phyloP scores from a whole-genome alignment of 768 basidiomycete genomes.

The Trametes maxima region DNA sequence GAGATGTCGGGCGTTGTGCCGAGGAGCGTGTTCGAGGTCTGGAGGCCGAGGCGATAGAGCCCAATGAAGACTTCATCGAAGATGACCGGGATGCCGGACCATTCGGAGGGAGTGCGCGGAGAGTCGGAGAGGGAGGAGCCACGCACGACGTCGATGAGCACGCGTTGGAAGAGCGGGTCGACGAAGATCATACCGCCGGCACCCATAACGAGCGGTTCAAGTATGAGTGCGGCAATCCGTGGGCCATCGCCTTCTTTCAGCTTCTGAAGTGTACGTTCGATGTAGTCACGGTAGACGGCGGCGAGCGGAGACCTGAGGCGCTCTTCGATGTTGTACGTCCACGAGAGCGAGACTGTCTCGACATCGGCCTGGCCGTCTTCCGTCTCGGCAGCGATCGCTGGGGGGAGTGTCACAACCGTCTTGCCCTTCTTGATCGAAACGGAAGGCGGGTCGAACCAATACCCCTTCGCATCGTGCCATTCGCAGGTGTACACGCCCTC shows the following conservation, averaged over 20 bases:
- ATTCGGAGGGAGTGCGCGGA: slow-evolving; percentile 35
- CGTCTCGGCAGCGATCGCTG: slow-evolving; percentile 41
- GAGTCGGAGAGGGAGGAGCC: slow-evolving; percentile 38
- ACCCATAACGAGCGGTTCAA: slow-evolving; percentile 93
- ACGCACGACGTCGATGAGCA: slow-evolving; percentile 82
- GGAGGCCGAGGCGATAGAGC: slow-evolving; percentile 81
- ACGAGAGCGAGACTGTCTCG: slow-evolving; percentile 49
- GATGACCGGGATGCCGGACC: slow-evolving; percentile 83
- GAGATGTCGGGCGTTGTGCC: slow-evolving; percentile 83
- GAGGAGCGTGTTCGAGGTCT: slow-evolving; percentile 64
- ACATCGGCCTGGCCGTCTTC: slow-evolving; percentile 26
- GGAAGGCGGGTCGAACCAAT: slow-evolving; percentile 91
- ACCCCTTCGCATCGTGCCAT: slow-evolving; percentile 92
- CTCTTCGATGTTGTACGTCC: slow-evolving; percentile 68
- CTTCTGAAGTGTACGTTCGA: slow-evolving; percentile 52
- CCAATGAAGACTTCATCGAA: slow-evolving; percentile 98
- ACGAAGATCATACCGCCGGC: slow-evolving; percentile 98
- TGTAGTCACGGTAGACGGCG: slow-evolving; percentile 58
- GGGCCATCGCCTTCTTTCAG: slow-evolving; percentile 44
- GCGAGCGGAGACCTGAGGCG: slow-evolving; percentile 68
- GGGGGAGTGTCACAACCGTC: slow-evolving; percentile 56
- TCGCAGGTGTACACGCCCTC: slow-evolving; percentile 93
- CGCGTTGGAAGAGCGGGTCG: slow-evolving; percentile 92
- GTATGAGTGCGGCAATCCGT: slow-evolving; percentile 71
- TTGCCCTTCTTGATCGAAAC: slow-evolving; percentile 67